These are phyloP conservation scores for Coemansia guatemalensis DNA, from an alignment of 192 early-diverging fungal genomes.

Conservation along the genomic window DNA sequence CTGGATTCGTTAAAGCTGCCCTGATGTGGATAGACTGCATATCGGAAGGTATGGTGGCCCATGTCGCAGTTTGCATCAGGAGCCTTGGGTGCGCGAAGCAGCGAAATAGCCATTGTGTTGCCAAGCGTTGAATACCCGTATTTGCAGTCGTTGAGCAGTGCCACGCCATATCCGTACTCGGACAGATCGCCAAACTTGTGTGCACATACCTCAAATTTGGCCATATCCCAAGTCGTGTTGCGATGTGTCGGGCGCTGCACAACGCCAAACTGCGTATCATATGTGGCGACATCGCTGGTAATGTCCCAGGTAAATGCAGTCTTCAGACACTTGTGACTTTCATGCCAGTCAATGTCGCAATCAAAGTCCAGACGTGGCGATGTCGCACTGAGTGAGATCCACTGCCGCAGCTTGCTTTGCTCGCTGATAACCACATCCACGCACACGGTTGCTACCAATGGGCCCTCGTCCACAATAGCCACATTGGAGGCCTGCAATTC, in stretches of 20 bases:
- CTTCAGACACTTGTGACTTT: constrained; percentile 87
- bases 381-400: constrained; percentile 70
- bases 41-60: constrained; percentile 81
- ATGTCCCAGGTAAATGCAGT: constrained; percentile 92
- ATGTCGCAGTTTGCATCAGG: constrained; percentile 60
- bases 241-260: constrained; percentile 92
- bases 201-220: constrained; percentile 93
- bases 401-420: constrained; percentile 69
- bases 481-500: constrained; percentile 55
- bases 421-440: constrained; percentile 67
- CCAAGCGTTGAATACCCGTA: constrained; percentile 88
- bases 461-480: constrained; percentile 71
- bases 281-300: constrained; percentile 79
- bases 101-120: constrained; percentile 77
- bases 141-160: constrained; percentile 94
- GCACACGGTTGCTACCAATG: constrained; percentile 71
- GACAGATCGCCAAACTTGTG: constrained; percentile 98
- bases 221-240: constrained; percentile 90
- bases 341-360: constrained; percentile 89
- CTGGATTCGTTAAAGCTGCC: constrained; percentile 80
- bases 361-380: constrained; percentile 85
- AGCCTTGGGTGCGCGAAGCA: constrained; percentile 87
- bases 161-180: constrained; percentile 93
- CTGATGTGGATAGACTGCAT: constrained; percentile 87
- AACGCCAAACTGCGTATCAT: constrained; percentile 94